Conservation (phyloP, 2,329 filamentous ascomycete species). For the Bipolaris oryzae region DNA sequence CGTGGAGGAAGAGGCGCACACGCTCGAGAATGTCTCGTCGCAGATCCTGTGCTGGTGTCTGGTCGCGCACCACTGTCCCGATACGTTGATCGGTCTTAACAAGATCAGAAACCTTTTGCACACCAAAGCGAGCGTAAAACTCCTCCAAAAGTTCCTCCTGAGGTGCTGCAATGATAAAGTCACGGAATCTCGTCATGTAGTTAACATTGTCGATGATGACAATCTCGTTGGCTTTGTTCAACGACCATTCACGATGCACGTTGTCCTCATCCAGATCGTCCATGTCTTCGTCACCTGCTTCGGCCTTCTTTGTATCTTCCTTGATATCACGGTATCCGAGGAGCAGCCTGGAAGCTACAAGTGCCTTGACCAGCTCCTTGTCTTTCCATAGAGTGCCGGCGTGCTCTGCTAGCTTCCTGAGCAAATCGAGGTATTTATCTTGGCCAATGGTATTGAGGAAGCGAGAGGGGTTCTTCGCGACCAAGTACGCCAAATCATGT, state of each 20-base stretch:
- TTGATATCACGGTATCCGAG: constrained; percentile 76
- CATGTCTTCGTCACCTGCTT: constrained; percentile 48
- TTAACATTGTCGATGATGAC: constrained; percentile 60
- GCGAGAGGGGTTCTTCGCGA: constrained; percentile 82
- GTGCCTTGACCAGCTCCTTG: constrained; percentile 74
- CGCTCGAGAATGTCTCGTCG: constrained; percentile 85
- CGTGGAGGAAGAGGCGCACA: constrained; percentile 87
- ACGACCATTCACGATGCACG: constrained; percentile 72
- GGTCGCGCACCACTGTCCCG: constrained; percentile 69
- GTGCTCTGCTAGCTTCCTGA: constrained; percentile 80
- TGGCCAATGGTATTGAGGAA: constrained; percentile 80
- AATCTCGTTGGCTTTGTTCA: constrained; percentile 78
- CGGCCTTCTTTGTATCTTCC: constrained; percentile 60
- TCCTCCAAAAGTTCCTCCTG: constrained; percentile 86
- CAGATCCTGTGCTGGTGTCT: constrained; percentile 70
- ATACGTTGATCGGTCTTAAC: constrained; percentile 80
- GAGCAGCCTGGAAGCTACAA: constrained; percentile 78
- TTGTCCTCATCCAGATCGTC: constrained; percentile 55
- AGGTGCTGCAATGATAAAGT: constrained; percentile 81
- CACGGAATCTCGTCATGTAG: constrained; percentile 83
- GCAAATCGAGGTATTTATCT: constrained; percentile 84
- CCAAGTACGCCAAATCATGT: constrained; percentile 78
- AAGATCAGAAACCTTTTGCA: constrained; percentile 74
- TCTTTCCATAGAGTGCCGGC: constrained; percentile 74
- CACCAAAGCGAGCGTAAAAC: constrained; percentile 83